A percentile compares a stretch with the other conserved stretches of the same genome.
Evolutionary conservation across 2,329 filamentous ascomycete species (phyloP).

Genomic region (Simplicillium sp.): DNA sequence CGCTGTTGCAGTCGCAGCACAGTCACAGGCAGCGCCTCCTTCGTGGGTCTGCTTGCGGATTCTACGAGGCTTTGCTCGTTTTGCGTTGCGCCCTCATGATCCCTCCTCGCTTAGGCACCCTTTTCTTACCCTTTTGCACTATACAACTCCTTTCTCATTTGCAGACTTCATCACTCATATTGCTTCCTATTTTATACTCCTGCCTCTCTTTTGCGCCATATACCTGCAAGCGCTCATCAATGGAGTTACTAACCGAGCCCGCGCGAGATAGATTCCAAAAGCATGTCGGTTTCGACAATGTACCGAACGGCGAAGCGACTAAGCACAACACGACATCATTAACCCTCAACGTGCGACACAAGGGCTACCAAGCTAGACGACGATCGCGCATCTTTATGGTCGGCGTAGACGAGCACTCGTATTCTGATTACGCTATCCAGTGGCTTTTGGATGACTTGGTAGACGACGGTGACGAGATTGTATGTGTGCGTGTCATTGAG

Average conservation of each 20-base stretch:
- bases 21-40: too few relatives aligned
- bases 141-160: too few relatives aligned
- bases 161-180: too few relatives aligned
- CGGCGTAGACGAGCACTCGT: slow-evolving; percentile 82
- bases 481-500: slow-evolving; percentile 82
- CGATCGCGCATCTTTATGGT: slow-evolving; percentile 84
- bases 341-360: slow-evolving; percentile 77
- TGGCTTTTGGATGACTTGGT: slow-evolving; percentile 90
- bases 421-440: slow-evolving; percentile 84
- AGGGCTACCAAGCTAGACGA: slow-evolving; percentile 72
- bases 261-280: slow-evolving; percentile 42
- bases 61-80: too few relatives aligned
- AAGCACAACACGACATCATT: slow-evolving; percentile 57
- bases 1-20: too few relatives aligned
- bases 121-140: too few relatives aligned
- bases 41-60: too few relatives aligned
- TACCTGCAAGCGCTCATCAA: slow-evolving; percentile 8
- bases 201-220: too few relatives aligned
- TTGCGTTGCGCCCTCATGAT: too few relatives aligned
- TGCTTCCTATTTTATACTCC: too few relatives aligned
- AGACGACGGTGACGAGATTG: slow-evolving; percentile 87
- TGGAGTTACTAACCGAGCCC: slow-evolving; percentile 33
- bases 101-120: too few relatives aligned
- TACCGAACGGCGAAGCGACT: slow-evolving; percentile 46
- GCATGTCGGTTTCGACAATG: slow-evolving; percentile 53